A percentile compares a stretch with the other conserved stretches of the same genome.
Evolutionary conservation across 306 rosid genomes (phyloP).

Genomic region (Bauhinia variegata): DNA sequence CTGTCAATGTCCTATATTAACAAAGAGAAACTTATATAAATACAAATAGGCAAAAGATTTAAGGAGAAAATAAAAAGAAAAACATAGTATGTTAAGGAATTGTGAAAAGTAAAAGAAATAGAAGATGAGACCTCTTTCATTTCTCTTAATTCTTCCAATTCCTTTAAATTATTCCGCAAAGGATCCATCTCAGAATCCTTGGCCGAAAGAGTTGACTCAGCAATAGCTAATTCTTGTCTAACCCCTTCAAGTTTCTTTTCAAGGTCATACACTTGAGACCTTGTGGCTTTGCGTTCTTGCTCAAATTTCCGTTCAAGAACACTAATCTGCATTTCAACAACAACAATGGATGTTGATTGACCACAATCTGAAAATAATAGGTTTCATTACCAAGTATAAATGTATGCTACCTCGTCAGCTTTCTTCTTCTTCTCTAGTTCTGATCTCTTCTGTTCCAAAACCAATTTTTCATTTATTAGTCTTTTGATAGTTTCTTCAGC

Average conservation of each 20-base stretch:
- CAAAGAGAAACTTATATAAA: slow-evolving; percentile 24
- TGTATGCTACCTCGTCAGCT: slow-evolving; percentile 64
- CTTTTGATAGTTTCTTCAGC: slow-evolving; percentile 70
- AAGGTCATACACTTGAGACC: slow-evolving; percentile 57
- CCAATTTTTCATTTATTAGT: slow-evolving; percentile 60
- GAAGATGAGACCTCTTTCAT: slow-evolving; percentile 81
- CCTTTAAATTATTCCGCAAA: slow-evolving; percentile 67
- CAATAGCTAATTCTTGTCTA: slow-evolving; percentile 58
- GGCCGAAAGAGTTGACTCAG: slow-evolving; percentile 60
- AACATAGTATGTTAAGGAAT: slow-evolving; percentile 11
- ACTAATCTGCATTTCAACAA: slow-evolving; percentile 61
- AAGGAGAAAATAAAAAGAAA: slow-evolving; percentile 12
- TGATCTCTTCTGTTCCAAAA: slow-evolving; percentile 58
- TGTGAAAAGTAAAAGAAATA: slow-evolving; percentile 2
- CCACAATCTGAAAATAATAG: slow-evolving; percentile 23
- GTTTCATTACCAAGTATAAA: slow-evolving; percentile 27
- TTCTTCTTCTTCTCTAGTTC: slow-evolving; percentile 63
- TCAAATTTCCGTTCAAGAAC: slow-evolving; percentile 56
- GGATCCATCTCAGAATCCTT: slow-evolving; percentile 69
- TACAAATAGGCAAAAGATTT: neutral
- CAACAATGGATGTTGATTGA: slow-evolving; percentile 25
- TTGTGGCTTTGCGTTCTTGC: slow-evolving; percentile 62
- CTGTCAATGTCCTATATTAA: slow-evolving; percentile 85
- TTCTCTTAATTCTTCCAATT: slow-evolving; percentile 91
- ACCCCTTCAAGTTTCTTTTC: slow-evolving; percentile 64